Evolutionary conservation across 2,329 filamentous ascomycete genomes (phyloP), one percentile per base, ranked within the genome.

Genomic region (Magnaporthales sp.): DNA sequence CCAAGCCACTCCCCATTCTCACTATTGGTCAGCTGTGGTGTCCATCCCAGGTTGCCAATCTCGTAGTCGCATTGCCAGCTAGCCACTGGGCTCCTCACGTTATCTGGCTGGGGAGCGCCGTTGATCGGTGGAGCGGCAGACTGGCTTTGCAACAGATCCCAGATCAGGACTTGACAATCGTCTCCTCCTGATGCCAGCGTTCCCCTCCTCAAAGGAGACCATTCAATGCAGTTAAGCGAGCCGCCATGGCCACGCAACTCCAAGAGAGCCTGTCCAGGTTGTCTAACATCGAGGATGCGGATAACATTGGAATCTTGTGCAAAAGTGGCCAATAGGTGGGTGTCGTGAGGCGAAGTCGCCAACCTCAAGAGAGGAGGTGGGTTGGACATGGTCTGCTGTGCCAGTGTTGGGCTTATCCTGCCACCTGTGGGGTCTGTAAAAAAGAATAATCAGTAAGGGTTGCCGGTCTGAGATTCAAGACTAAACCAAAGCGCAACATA

Each of bases 281-380:
- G 95, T 63, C 95, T 90, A 3, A 98, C 94, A 74, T 99, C 95
- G 31, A 99, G 87, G 66, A 99, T 96, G 63, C 95, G 92, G 74
- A 99, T 93, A 38, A 96, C 82, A 72, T 90, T 93, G 4, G 92
- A 96, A 75, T 98, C 95, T 74, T 93, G 90, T 22, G 95, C 94
- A 76, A 99, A 98, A 0, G 95, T 99, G n/a, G 64, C 94, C 46
- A 99, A 86, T 38, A 99, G 87, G 75, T 99, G 93, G 7, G 92
- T 91, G 77, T 99, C 95, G 73, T 98, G 94, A 1, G 95, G 95
- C 0, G 94, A 98, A 13, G 94, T 95, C 60, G 92, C 91, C 31
- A 96, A 82, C 66, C 92, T 87, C 67, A 96, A 81, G 54, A 96
- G 81, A 0, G 92, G 92, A 4, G 91, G 91, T 22, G 90, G 89